Evolutionary conservation across 768 basidiomycete genomes (phyloP).

Genomic region (Termitomyces sp.): DNA sequence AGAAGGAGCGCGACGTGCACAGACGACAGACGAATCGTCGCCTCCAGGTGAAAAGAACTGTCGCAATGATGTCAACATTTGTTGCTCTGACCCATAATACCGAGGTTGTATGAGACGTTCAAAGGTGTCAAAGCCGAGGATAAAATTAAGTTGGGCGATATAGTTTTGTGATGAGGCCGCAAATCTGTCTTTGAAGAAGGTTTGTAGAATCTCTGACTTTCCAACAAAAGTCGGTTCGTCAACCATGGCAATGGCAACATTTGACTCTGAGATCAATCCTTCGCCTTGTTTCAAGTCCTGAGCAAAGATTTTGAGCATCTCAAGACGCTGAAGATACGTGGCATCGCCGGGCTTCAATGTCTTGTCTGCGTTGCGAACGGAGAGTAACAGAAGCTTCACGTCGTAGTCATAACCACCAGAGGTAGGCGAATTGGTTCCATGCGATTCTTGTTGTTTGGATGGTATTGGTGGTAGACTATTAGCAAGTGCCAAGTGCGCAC

Average conservation of each 20-base stretch:
- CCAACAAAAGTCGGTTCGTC: conserved; percentile 87
- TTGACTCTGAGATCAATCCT: conserved; percentile 18
- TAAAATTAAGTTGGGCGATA: conserved; percentile 52
- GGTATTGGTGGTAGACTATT: conserved; percentile 27
- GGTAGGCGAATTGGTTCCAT: not conserved
- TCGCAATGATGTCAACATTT: conserved; percentile 52
- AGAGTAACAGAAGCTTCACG: conserved; percentile 73
- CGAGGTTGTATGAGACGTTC: conserved; percentile 69
- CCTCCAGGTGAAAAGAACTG: conserved; percentile 52
- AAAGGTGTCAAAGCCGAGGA: conserved; percentile 84
- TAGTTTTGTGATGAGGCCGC: conserved; percentile 10
- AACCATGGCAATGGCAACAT: conserved; percentile 75
- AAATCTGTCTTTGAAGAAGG: conserved; percentile 39
- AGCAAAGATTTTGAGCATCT: conserved; percentile 81
- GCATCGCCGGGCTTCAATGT: conserved; percentile 63
- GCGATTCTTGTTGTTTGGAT: not conserved
- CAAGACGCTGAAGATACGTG: conserved; percentile 68
- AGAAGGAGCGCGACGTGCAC: conserved; percentile 40
- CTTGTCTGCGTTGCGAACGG: conserved; percentile 87
- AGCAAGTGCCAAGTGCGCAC: conserved; percentile 77
- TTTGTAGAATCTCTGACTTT: conserved; percentile 60
- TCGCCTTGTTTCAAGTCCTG: conserved; percentile 29
- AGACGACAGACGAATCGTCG: conserved; percentile 52
- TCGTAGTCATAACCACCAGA: conserved; percentile 42
- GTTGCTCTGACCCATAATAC: conserved; percentile 57